phyloP scores from a whole-genome alignment of 2,329 filamentous ascomycete species.

The Neopestalotiopsis clavispora region DNA sequence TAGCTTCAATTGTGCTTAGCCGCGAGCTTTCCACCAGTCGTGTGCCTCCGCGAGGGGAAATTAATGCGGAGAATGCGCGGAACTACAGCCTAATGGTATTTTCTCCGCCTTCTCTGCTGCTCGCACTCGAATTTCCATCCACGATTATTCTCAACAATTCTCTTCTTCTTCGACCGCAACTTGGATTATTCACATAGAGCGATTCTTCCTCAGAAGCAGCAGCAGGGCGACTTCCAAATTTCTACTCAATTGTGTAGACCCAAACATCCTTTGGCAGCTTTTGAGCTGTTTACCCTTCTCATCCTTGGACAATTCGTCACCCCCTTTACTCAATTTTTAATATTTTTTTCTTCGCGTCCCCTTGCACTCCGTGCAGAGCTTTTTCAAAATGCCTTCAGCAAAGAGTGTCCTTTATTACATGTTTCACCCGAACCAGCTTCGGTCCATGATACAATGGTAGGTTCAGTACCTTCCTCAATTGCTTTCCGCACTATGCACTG shows the following conservation, averaged over 20 bases:
- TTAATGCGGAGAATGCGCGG: slow-evolving; percentile 6
- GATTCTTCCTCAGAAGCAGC: neutral
- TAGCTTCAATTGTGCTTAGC: neutral
- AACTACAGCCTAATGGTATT: neutral
- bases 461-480: slow-evolving; percentile 26
- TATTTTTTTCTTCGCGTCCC: neutral
- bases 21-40: neutral
- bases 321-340: neutral
- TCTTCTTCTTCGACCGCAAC: neutral
- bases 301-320: neutral
- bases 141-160: slow-evolving; percentile 1
- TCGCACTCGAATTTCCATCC: neutral
- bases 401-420: slow-evolving; percentile 70
- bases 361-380: neutral
- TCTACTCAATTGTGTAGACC: neutral
- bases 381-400: slow-evolving; percentile 56
- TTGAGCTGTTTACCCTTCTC: neutral
- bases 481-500: neutral
- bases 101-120: slow-evolving; percentile 6
- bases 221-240: neutral
- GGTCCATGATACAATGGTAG: slow-evolving; percentile 88
- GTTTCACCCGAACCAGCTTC: slow-evolving; percentile 77
- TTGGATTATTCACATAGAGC: neutral
- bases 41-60: neutral
- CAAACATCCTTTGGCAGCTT: neutral